These are phyloP conservation scores for Phytopythium boreale DNA, from an alignment of 352 stramenopile species.

Conservation along the genomic window DNA sequence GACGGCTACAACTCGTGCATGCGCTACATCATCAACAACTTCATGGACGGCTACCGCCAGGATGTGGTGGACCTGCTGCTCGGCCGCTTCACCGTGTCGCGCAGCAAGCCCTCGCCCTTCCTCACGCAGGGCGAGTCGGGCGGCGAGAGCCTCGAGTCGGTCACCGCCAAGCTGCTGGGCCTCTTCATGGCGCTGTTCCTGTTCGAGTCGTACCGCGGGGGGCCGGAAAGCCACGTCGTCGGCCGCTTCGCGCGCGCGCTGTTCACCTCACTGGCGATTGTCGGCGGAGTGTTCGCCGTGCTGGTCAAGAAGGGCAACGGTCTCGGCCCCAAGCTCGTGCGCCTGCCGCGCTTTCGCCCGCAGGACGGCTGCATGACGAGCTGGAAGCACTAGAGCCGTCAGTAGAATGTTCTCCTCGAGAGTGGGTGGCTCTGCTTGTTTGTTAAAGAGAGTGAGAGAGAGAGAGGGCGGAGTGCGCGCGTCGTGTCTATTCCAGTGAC, in stretches of 20 bases:
- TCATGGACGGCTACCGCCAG: conserved; percentile 92
- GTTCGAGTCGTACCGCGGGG: conserved; percentile 47
- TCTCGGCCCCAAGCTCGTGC: conserved; percentile 65
- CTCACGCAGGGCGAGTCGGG: conserved; percentile 10
- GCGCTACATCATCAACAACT: conserved; percentile 97
- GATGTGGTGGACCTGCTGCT: conserved; percentile 93
- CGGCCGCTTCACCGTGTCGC: conserved; percentile 46
- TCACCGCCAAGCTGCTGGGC: conserved; percentile 47
- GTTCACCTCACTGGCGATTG: conserved; percentile 49
- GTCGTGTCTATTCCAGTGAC: neutral
- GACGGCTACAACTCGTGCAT: conserved; percentile 94
- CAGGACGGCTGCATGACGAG: conserved; percentile 77
- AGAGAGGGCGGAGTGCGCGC: neutral
- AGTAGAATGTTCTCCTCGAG: neutral
- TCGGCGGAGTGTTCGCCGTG: conserved; percentile 38
- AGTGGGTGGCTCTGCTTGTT: neutral
- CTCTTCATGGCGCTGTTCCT: conserved; percentile 57
- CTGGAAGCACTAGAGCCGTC: conserved; percentile 51
- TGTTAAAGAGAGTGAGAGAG: neutral
- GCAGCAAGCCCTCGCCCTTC: conserved; percentile 57
- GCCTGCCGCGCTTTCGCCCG: conserved; percentile 53
- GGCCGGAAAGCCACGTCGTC: conserved; percentile 41
- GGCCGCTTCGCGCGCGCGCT: conserved; percentile 56
- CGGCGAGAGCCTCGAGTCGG: conserved; percentile 54
- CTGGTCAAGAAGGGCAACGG: conserved; percentile 78